These are phyloP conservation scores for Cystobasidium ongulense DNA, from an alignment of 768 basidiomycete genomes.

Conservation along the genomic window DNA sequence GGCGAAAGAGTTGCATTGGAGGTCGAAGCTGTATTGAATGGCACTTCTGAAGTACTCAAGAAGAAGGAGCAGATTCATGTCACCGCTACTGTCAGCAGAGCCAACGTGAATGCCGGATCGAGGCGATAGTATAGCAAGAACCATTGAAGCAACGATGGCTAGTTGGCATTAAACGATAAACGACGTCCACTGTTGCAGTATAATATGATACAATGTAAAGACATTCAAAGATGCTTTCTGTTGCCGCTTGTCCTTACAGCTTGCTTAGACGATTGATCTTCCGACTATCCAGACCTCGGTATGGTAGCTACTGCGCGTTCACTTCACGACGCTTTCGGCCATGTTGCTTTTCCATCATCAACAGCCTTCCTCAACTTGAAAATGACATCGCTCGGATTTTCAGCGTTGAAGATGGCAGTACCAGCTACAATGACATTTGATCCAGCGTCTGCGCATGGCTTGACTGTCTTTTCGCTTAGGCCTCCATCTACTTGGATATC, in stretches of 20 bases:
- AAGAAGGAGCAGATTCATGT: conserved; percentile 29
- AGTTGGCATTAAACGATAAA: too few relatives aligned
- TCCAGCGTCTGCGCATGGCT: conserved; percentile 79
- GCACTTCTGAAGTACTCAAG: conserved; percentile 19
- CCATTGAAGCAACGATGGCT: too few relatives aligned
- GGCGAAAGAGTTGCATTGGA: conserved; percentile 33
- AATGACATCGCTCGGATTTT: conserved; percentile 72
- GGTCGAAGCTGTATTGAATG: conserved; percentile 28
- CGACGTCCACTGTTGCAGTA: neutral
- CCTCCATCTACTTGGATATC: conserved; percentile 99
- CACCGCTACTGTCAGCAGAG: conserved; percentile 22
- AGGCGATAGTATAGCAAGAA: conserved; percentile 13
- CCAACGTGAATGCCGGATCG: neutral
- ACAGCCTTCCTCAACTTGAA: conserved; percentile 61
- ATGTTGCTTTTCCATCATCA: conserved; percentile 50
- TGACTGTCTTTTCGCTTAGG: conserved; percentile 83
- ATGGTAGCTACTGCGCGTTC: too few relatives aligned
- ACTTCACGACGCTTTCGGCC: conserved; percentile 21
- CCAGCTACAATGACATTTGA: conserved; percentile 98
- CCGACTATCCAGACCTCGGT: neutral
- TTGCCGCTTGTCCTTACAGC: neutral
- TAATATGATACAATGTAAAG: neutral
- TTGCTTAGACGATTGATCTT: neutral
- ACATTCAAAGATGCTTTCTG: neutral
- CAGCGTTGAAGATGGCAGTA: conserved; percentile 80